Evolutionary conservation across 805 yeast genomes (phyloP).

Genomic region (Candida loeiensis): DNA sequence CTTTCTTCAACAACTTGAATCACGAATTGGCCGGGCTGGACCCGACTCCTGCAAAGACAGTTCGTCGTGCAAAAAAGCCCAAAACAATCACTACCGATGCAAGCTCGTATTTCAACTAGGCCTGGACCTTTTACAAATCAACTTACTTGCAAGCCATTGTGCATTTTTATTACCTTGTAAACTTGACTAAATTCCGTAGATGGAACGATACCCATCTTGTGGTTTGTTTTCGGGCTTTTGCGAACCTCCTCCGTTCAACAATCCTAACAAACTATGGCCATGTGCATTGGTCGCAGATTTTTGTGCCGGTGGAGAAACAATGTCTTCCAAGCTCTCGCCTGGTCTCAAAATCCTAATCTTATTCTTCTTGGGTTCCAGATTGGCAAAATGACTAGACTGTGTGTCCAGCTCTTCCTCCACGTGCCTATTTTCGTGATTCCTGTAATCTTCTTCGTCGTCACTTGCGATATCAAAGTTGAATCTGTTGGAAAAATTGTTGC

Average conservation of each 20-base stretch:
- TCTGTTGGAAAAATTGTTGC: conserved; percentile 7
- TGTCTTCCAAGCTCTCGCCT: conserved; percentile 22
- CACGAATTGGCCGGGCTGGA: neutral
- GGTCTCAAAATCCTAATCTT: conserved; percentile 26
- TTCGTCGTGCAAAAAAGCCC: conserved; percentile 1
- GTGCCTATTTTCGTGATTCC: too few species aligned
- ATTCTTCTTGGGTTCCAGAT: conserved; percentile 14
- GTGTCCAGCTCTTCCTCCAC: too few species aligned
- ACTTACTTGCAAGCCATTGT: too few species aligned
- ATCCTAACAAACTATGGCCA: conserved; percentile 21
- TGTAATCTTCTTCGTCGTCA: conserved; percentile 33
- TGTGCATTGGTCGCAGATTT: conserved; percentile 11
- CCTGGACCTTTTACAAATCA: neutral
- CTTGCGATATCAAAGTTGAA: conserved; percentile 30
- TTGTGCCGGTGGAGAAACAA: conserved; percentile 1
- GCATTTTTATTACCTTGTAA: neutral
- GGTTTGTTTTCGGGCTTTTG: conserved; percentile 4
- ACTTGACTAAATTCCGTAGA: conserved; percentile 9
- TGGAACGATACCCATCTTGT: conserved; percentile 14
- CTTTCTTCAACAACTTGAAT: conserved; percentile 5
- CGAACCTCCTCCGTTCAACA: conserved; percentile 17
- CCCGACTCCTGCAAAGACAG: neutral
- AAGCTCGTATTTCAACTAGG: conserved; percentile 5
- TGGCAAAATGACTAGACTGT: conserved; percentile 2
- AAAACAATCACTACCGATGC: conserved; percentile 7